phyloP scores from a whole-genome alignment of 768 basidiomycete genomes.

The Tricholoma furcatifolium region DNA sequence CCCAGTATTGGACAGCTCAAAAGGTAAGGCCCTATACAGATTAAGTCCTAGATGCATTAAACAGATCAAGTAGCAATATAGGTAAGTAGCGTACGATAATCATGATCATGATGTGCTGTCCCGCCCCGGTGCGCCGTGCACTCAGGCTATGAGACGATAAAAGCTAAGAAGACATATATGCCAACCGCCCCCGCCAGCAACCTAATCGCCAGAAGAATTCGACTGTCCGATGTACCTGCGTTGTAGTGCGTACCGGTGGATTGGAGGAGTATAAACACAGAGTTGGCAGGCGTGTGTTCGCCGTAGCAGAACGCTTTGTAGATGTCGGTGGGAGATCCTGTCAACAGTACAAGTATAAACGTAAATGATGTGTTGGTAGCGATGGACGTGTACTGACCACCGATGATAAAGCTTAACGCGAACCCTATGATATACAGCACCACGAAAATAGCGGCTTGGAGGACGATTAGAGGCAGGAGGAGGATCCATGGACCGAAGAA shows the following conservation, averaged over 20 bases:
- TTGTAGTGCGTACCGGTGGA: conserved; percentile 24
- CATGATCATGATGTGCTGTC: too few species aligned
- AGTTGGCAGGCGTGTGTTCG: conserved; percentile 21
- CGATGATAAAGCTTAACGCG: conserved; percentile 15
- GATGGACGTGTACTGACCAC: conserved; percentile 16
- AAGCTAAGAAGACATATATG: conserved; percentile 17
- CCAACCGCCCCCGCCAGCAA: conserved; percentile 16
- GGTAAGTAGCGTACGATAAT: too few species aligned
- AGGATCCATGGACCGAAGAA: conserved; percentile 25
- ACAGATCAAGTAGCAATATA: too few species aligned
- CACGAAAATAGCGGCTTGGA: conserved; percentile 16
- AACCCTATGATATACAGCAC: conserved; percentile 18
- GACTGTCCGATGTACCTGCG: conserved; percentile 58
- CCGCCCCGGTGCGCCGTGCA: not conserved
- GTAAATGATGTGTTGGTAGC: not conserved
- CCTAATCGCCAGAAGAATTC: conserved; percentile 52
- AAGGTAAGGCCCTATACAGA: too few species aligned
- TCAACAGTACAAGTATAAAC: not conserved
- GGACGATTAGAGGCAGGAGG: conserved; percentile 20
- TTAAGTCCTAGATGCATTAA: too few species aligned
- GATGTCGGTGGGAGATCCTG: conserved; percentile 24
- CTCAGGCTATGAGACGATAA: conserved; percentile 3
- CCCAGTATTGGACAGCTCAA: too few species aligned
- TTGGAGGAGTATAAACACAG: conserved; percentile 22
- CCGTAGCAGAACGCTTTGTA: conserved; percentile 25